These are phyloP conservation scores for Glycine soja DNA, from an alignment of 306 rosid species.

Conservation along the genomic window DNA sequence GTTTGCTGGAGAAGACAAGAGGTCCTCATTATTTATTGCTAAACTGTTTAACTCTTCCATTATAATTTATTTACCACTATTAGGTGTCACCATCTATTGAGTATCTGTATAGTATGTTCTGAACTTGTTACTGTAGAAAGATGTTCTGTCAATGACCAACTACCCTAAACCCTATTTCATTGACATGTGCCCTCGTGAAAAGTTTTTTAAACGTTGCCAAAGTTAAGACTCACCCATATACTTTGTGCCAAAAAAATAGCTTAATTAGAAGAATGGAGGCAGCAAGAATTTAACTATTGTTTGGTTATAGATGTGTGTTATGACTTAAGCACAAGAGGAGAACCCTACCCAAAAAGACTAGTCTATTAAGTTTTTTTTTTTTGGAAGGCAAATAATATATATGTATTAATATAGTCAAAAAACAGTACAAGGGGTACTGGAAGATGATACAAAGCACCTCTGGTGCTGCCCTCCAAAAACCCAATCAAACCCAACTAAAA, in stretches of 20 bases:
- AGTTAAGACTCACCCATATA: not conserved
- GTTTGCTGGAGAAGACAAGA: not conserved
- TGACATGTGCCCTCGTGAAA: not conserved
- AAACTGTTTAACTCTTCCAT: not conserved
- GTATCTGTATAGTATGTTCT: not conserved
- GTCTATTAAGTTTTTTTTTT: not conserved
- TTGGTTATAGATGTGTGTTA: conserved; percentile 9
- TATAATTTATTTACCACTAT: conserved; percentile 9
- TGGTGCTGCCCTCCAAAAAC: too few relatives aligned
- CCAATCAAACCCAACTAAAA: too few relatives aligned
- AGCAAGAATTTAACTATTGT: not conserved
- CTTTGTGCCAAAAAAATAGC: not conserved
- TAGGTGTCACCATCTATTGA: not conserved
- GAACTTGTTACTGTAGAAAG: not conserved
- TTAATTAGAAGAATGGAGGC: not conserved
- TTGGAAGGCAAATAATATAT: too few relatives aligned
- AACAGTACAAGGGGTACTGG: too few relatives aligned
- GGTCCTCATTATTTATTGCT: conserved; percentile 1
- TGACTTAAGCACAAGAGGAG: not conserved
- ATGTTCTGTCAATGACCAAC: not conserved
- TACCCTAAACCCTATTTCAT: not conserved
- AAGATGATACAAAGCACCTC: too few relatives aligned
- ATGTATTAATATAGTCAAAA: too few relatives aligned
- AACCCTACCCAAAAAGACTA: not conserved
- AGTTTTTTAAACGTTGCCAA: not conserved